Conservation (phyloP, 23 red algal species). For the Chondrus crispus region DNA sequence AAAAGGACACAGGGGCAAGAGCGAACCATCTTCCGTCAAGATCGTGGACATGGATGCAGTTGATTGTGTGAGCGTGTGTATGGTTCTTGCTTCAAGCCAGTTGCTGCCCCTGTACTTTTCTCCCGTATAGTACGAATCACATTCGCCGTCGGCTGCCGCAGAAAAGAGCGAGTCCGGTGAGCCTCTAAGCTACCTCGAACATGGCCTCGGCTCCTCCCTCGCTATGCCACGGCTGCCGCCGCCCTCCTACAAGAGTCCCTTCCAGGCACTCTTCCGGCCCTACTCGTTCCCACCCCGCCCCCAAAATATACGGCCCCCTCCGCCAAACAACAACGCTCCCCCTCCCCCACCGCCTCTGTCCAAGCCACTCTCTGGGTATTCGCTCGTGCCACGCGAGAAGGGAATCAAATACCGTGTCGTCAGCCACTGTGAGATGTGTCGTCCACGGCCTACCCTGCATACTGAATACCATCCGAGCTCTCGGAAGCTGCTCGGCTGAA, state of each 20-base stretch:
- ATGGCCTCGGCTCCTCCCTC: conserved; percentile 21
- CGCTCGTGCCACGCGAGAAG: neutral
- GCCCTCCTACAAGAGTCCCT: conserved; percentile 20
- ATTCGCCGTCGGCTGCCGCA: neutral
- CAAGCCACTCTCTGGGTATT: conserved; percentile 12
- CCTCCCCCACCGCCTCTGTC: neutral
- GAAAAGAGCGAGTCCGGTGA: neutral
- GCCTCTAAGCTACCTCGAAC: conserved; percentile 3
- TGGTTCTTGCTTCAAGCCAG: conserved; percentile 20
- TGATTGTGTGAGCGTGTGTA: conserved; percentile 55
- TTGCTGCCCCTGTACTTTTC: neutral
- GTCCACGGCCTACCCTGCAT: conserved; percentile 28
- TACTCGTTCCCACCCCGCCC: too few species aligned
- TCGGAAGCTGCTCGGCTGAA: conserved; percentile 14
- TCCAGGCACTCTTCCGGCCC: conserved; percentile 10
- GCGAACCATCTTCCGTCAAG: too few species aligned
- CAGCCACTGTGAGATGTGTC: conserved; percentile 34
- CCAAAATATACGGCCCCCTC: neutral
- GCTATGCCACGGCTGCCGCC: conserved; percentile 25
- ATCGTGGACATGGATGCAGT: conserved; percentile 50
- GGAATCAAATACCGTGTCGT: conserved; percentile 7
- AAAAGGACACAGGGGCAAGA: too few species aligned
- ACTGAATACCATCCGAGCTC: conserved; percentile 22
- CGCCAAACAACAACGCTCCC: neutral
- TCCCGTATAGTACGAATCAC: neutral